These are phyloP conservation scores for Ophidiomyces ophidiicola DNA, from an alignment of 2,329 filamentous ascomycete genomes.

Conservation along the genomic window DNA sequence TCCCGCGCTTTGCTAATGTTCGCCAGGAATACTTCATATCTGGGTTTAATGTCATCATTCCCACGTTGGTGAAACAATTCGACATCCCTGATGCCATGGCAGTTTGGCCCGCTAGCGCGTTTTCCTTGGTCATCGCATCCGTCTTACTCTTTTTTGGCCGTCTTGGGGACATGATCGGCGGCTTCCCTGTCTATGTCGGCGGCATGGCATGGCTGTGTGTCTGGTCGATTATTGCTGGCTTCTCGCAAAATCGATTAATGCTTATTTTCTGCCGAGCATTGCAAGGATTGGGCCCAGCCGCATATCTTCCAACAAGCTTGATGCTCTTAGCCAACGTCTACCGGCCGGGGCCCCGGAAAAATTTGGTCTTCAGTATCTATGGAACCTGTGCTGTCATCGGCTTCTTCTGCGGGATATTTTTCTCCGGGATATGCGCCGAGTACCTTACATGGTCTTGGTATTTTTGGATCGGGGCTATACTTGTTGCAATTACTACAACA, in stretches of 20 bases:
- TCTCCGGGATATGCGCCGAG: constrained; percentile 47
- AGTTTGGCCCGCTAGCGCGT: constrained; percentile 43
- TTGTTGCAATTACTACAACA: constrained; percentile 36
- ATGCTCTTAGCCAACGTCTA: constrained; percentile 55
- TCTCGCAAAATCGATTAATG: constrained; percentile 56
- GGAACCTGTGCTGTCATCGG: constrained; percentile 41
- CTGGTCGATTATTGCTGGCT: constrained; percentile 59
- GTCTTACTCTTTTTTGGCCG: constrained; percentile 44
- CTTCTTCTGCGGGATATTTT: constrained; percentile 48
- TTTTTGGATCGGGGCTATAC: constrained; percentile 52
- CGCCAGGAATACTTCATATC: constrained; percentile 61
- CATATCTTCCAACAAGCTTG: constrained; percentile 57
- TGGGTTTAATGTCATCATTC: constrained; percentile 59
- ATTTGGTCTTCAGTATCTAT: constrained; percentile 52
- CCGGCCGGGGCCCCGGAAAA: constrained; percentile 56
- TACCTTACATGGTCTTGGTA: constrained; percentile 53
- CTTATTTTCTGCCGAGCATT: constrained; percentile 61
- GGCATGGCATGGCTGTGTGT: constrained; percentile 52
- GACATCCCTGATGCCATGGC: constrained; percentile 53
- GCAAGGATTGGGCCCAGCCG: constrained; percentile 61
- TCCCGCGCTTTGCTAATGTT: constrained; percentile 4
- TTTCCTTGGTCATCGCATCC: constrained; percentile 39
- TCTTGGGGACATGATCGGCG: constrained; percentile 49
- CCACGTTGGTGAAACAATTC: constrained; percentile 50
- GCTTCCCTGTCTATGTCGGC: constrained; percentile 51